phyloP scores from a whole-genome alignment of 2,329 filamentous ascomycete genomes.

The Aspergillus sp. region DNA sequence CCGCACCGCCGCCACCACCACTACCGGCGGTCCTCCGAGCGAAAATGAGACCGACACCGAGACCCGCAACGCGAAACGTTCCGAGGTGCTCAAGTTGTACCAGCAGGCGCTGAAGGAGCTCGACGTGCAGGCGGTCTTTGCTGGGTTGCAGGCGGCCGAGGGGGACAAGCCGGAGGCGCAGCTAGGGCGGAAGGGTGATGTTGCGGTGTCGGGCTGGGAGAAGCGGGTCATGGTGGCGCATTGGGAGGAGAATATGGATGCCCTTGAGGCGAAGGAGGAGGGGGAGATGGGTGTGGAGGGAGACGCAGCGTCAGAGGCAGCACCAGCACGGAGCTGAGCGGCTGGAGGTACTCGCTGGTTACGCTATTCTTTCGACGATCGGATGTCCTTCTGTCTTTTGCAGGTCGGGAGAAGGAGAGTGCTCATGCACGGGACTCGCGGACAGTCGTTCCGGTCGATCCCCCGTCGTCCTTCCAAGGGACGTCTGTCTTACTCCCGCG shows the following conservation, averaged over 20 bases:
- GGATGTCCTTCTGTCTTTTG: background rate
- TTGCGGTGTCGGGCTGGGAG: conserved; percentile 32
- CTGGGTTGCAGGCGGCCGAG: conserved; percentile 23
- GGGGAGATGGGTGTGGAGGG: conserved; percentile 16
- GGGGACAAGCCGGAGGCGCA: conserved; percentile 28
- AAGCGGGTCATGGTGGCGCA: conserved; percentile 26
- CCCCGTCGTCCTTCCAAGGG: background rate
- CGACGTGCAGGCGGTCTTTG: conserved; percentile 62
- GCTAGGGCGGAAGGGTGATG: conserved; percentile 29
- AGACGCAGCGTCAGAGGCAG: conserved; percentile 1
- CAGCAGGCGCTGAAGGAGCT: conserved; percentile 58
- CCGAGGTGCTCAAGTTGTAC: conserved; percentile 33
- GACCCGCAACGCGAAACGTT: conserved; percentile 38
- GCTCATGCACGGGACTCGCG: background rate
- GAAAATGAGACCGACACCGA: conserved; percentile 2
- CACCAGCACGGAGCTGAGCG: background rate
- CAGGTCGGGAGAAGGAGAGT: background rate
- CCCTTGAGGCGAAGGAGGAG: conserved; percentile 32
- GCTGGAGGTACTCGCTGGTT: background rate
- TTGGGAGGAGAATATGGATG: conserved; percentile 42
- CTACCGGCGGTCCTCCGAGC: background rate
- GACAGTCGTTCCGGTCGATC: background rate
- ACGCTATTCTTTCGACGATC: background rate
- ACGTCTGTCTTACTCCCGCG: background rate
- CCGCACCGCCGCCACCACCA: conserved; percentile 6